These are phyloP conservation scores for Cyberlindnera japonica DNA, from an alignment of 805 yeast species.

Conservation along the genomic window DNA sequence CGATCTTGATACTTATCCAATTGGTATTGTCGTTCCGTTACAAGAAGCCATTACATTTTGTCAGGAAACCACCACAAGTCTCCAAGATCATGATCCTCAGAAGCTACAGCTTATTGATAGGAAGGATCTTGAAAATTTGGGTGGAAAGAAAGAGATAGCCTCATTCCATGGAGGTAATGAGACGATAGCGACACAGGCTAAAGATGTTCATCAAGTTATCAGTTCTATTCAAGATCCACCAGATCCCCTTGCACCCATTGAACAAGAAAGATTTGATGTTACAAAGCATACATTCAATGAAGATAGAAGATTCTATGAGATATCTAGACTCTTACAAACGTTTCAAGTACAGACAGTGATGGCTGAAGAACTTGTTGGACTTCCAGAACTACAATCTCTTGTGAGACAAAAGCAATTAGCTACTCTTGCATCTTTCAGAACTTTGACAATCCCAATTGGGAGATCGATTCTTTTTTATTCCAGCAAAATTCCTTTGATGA, in stretches of 20 bases:
- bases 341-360: conserved; percentile 58
- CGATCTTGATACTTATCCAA: conserved; percentile 66
- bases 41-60: conserved; percentile 57
- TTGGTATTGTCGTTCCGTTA: conserved; percentile 66
- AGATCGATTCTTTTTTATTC: conserved; percentile 69
- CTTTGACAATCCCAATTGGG: conserved; percentile 74
- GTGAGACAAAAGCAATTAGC: conserved; percentile 57
- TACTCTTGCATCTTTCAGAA: conserved; percentile 59
- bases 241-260: conserved; percentile 53
- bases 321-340: conserved; percentile 66
- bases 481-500: conserved; percentile 69
- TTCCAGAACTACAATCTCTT: conserved; percentile 55
- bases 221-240: conserved; percentile 41
- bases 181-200: conserved; percentile 22
- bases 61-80: conserved; percentile 46
- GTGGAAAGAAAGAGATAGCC: too few relatives aligned
- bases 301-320: conserved; percentile 78
- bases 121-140: conserved; percentile 47
- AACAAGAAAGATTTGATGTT: conserved; percentile 63
- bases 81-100: conserved; percentile 40
- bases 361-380: conserved; percentile 20
- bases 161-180: background rate
- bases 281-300: conserved; percentile 68
- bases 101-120: conserved; percentile 62
- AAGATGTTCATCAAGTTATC: conserved; percentile 41